A percentile compares a stretch with the other conserved stretches of the same genome.
Conservation (phyloP, 768 basidiomycete genomes). For the Mrakia frigida region DNA sequence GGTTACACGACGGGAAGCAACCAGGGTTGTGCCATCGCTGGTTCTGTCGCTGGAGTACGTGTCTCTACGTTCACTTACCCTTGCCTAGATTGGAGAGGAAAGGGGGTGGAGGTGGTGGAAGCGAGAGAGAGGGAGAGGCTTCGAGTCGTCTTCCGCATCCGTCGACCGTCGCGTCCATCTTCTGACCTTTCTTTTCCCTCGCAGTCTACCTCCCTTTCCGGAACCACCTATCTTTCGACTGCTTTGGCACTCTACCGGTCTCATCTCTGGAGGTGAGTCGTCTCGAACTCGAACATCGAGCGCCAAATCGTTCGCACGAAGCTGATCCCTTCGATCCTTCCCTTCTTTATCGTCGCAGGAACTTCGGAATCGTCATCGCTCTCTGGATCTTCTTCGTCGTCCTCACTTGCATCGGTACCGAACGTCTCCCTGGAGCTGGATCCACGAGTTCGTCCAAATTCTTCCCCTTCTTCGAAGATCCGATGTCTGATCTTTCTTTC, state of each 20-base stretch:
- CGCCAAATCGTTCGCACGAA: too few species aligned
- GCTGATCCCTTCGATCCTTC: conserved; percentile 34
- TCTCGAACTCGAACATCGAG: too few species aligned
- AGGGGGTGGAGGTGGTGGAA: too few species aligned
- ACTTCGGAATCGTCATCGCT: conserved; percentile 41
- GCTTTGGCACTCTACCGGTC: too few species aligned
- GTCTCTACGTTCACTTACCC: too few species aligned
- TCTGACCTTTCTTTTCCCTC: not conserved
- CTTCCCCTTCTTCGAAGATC: not conserved
- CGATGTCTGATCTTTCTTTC: not conserved
- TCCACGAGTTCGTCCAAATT: conserved; percentile 14
- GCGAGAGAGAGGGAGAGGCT: too few species aligned
- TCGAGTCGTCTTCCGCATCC: conserved; percentile 38
- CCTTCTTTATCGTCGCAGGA: conserved; percentile 44
- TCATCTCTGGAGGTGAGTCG: too few species aligned
- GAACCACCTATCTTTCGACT: conserved; percentile 35
- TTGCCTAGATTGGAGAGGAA: too few species aligned
- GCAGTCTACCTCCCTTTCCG: not conserved
- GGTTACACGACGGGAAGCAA: conserved; percentile 36
- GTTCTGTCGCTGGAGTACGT: conserved; percentile 7
- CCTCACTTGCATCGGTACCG: conserved; percentile 41
- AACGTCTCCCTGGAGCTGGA: conserved; percentile 30
- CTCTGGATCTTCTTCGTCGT: conserved; percentile 40
- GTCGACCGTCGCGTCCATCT: conserved; percentile 31
- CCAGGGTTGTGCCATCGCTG: conserved; percentile 11